These are phyloP conservation scores for Hypoxylon sp. DNA, from an alignment of 2,329 filamentous ascomycete species.

Conservation along the genomic window DNA sequence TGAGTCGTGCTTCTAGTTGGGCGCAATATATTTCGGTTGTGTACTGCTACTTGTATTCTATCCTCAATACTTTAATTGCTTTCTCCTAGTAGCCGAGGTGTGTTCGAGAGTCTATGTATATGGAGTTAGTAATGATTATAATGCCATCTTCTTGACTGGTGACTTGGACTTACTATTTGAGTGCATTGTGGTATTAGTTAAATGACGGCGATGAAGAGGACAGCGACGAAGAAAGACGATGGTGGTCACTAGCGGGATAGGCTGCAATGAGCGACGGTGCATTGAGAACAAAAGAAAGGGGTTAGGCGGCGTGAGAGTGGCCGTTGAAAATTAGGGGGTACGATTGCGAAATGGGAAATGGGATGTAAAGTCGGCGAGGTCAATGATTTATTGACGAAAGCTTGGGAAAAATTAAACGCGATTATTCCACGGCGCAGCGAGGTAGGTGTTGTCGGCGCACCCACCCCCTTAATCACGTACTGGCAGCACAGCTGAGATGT, in stretches of 20 bases:
- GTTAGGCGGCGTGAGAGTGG: background rate
- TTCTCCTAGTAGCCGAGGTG: background rate
- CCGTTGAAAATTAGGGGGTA: background rate
- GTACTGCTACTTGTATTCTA: background rate
- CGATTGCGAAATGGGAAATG: background rate
- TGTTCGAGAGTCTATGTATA: background rate
- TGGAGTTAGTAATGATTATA: background rate
- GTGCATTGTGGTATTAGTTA: background rate
- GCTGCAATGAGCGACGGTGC: background rate
- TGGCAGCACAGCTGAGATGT: background rate
- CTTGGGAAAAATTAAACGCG: background rate
- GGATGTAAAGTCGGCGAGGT: background rate
- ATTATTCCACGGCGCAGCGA: background rate
- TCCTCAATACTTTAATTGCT: background rate
- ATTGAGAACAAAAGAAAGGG: background rate
- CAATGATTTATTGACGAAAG: background rate
- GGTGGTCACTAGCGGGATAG: background rate
- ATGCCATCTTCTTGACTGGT: background rate
- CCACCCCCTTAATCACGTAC: background rate
- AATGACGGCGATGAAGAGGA: background rate
- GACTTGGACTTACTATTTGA: background rate
- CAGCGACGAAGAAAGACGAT: background rate
- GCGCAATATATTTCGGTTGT: background rate
- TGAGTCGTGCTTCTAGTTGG: background rate
- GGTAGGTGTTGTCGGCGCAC: background rate